Evolutionary conservation across 768 basidiomycete genomes (phyloP), one percentile per base, ranked within the genome.

Genomic region (Pleurotus ostreatus): DNA sequence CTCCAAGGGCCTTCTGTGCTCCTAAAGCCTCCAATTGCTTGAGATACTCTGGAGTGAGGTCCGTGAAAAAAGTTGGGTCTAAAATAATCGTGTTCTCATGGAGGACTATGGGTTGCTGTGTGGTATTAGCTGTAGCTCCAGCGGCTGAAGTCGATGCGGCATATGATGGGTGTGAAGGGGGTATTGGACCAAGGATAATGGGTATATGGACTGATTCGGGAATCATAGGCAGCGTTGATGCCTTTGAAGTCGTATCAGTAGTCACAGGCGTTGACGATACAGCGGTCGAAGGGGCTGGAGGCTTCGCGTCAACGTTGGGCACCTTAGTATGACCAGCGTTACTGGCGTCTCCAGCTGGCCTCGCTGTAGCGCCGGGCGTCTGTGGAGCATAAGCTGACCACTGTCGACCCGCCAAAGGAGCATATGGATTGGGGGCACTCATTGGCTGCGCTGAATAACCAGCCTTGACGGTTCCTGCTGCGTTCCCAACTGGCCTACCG

Each of bases 1-100:
- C 85, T 61, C 83, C 81, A 51, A 96, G 71, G 5, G 94, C 92
- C 61, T 88, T 85, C 66, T 87, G 82, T 0, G 92, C 89, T 2
- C 92, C 92, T 68, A 94, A 82, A 52, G 80, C 79, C 69, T 94
- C 89, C 23, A 95, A 72, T 45, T 88, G 86, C 56, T 78, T 80
- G 44, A 96, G 72, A 68, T 88, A 88, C 59, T 87, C 85, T 44
- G 78, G 74, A 3, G 87, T 83, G 11, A 96, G 78, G 55, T 85
- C 85, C 7, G 86, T 80, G 65, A 97, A 97, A 34, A 96, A 87
- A 18, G 80, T 78, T 2, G 94, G 94, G 63, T 92, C 89, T 38
- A 97, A 82, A 55, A 93, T 83, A 18, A 97, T 80, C 26, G 82
- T 87, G 53, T 91, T 86, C 61, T 93, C 86, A 60, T 95, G 92